Evolutionary conservation across 2,329 filamentous ascomycete genomes (phyloP).

Genomic region (Xylariaceae sp.): DNA sequence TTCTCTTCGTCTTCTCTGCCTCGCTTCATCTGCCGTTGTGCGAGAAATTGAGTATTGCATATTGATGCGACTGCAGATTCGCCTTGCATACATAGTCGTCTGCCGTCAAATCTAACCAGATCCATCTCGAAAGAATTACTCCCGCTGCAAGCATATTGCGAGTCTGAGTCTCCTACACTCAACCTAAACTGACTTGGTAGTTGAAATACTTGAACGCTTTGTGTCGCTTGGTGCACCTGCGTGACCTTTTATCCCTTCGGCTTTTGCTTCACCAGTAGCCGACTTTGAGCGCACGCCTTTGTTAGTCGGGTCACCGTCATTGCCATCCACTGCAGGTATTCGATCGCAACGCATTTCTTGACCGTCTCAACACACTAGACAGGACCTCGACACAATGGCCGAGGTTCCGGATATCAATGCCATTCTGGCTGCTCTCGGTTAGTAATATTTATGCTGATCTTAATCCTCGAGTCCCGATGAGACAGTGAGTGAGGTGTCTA

Average conservation of each 20-base stretch:
- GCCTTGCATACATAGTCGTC: conserved; percentile 24
- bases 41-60: conserved; percentile 17
- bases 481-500: conserved; percentile 25
- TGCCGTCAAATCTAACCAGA: conserved; percentile 22
- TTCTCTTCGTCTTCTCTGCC: conserved; percentile 14
- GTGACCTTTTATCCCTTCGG: conserved; percentile 16
- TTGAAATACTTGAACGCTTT: conserved; percentile 25
- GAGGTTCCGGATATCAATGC: conserved; percentile 52
- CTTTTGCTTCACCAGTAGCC: neutral
- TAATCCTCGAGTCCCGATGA: neutral
- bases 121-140: conserved; percentile 8
- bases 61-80: conserved; percentile 26
- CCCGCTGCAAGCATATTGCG: conserved; percentile 21
- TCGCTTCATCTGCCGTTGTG: conserved; percentile 9
- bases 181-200: conserved; percentile 26
- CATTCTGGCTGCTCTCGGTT: conserved; percentile 58
- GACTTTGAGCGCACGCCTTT: conserved; percentile 1
- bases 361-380: conserved; percentile 2
- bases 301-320: conserved; percentile 7
- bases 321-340: conserved; percentile 5
- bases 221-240: conserved; percentile 25
- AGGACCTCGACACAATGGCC: conserved; percentile 45
- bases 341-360: neutral
- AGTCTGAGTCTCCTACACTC: conserved; percentile 5
- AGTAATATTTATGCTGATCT: conserved; percentile 30